Evolutionary conservation across 2,329 filamentous ascomycete genomes (phyloP).

Genomic region (Colletotrichum sp.): DNA sequence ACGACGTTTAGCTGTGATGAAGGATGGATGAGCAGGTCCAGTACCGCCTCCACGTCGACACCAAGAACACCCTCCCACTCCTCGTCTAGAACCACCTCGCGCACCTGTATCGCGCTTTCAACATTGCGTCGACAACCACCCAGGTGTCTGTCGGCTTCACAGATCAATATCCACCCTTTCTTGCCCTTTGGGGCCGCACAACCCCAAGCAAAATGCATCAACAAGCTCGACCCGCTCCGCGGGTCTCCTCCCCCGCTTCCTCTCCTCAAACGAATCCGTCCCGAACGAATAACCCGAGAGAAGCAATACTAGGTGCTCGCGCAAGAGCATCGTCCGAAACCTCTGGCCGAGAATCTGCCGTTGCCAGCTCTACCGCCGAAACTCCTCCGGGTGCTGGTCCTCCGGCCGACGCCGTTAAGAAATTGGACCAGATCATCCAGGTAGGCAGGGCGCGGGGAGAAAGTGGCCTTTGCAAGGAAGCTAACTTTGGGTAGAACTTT

Average conservation of each 20-base stretch:
- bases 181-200: neutral
- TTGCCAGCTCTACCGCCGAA: constrained; percentile 49
- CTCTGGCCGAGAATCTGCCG: constrained; percentile 38
- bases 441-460: constrained; percentile 48
- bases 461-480: neutral
- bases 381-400: constrained; percentile 50
- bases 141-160: neutral
- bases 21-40: constrained; percentile 23
- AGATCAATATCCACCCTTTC: neutral
- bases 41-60: constrained; percentile 14
- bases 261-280: constrained; percentile 75
- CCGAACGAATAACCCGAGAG: constrained; percentile 77
- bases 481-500: constrained; percentile 72
- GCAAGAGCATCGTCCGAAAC: constrained; percentile 49
- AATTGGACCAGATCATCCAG: constrained; percentile 93
- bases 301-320: constrained; percentile 50
- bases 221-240: constrained; percentile 77
- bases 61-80: neutral
- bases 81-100: neutral
- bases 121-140: neutral
- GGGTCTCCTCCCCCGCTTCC: constrained; percentile 74
- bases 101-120: neutral
- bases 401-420: constrained; percentile 72
- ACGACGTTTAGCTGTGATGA: constrained; percentile 4
- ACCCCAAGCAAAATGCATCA: constrained; percentile 74